Conservation (phyloP, 2,329 filamentous ascomycete genomes). For the Calonectria honghensis region DNA sequence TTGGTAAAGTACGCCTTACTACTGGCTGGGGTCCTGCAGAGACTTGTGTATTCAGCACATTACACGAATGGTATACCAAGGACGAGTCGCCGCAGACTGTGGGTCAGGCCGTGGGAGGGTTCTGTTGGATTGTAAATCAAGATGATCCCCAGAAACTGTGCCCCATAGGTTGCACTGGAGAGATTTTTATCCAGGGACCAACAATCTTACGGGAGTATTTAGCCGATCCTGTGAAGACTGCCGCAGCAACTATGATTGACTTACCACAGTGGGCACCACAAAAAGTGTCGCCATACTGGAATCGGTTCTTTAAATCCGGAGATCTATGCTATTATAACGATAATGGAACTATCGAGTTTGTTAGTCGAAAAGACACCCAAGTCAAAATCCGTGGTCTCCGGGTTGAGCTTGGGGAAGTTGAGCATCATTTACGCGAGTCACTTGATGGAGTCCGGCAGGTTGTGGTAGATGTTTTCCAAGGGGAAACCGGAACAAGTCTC, state of each 20-base stretch:
- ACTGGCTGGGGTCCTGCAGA: background rate
- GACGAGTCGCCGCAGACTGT: conserved; percentile 15
- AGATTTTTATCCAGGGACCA: conserved; percentile 50
- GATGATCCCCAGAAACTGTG: conserved; percentile 1
- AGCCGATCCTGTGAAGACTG: background rate
- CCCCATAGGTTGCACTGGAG: conserved; percentile 50
- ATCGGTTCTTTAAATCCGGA: conserved; percentile 10
- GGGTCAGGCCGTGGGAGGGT: background rate
- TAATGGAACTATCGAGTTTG: conserved; percentile 8
- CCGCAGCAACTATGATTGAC: background rate
- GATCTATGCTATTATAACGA: conserved; percentile 9
- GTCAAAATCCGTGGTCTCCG: conserved; percentile 8
- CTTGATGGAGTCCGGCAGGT: conserved; percentile 1
- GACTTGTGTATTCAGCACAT: background rate
- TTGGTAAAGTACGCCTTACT: conserved; percentile 20
- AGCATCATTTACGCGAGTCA: conserved; percentile 6
- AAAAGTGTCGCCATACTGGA: background rate
- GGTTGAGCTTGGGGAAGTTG: conserved; percentile 9
- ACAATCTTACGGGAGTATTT: conserved; percentile 13
- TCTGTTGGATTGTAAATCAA: conserved; percentile 15
- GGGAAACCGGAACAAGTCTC: conserved; percentile 7
- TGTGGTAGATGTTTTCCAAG: conserved; percentile 13
- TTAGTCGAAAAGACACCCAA: conserved; percentile 9
- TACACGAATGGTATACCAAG: background rate
- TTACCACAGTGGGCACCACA: conserved; percentile 4